These are phyloP conservation scores for Candida hungchunana DNA, from an alignment of 805 yeast species.

Conservation along the genomic window DNA sequence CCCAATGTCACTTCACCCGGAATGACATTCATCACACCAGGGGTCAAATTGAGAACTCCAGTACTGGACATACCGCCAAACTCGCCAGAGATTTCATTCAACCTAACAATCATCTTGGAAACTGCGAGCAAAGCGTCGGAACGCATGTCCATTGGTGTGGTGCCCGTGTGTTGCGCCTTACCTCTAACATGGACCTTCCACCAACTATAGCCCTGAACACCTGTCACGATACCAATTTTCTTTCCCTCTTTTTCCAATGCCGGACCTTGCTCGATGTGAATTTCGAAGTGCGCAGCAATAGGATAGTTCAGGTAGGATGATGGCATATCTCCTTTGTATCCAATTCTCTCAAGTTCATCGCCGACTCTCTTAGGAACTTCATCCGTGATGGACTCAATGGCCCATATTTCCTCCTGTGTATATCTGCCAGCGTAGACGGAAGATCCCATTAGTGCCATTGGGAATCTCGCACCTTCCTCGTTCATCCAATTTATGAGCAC, in stretches of 20 bases:
- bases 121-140: slow-evolving; percentile 59
- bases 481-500: slow-evolving; percentile 69
- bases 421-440: slow-evolving; percentile 61
- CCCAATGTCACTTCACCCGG: slow-evolving; percentile 59
- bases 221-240: slow-evolving; percentile 60
- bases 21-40: slow-evolving; percentile 63
- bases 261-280: slow-evolving; percentile 79
- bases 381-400: slow-evolving; percentile 51
- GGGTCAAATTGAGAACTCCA: slow-evolving; percentile 53
- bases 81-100: slow-evolving; percentile 50
- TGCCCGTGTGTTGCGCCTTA: slow-evolving; percentile 68
- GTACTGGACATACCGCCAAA: slow-evolving; percentile 53
- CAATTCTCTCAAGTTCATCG: slow-evolving; percentile 55
- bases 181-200: slow-evolving; percentile 52
- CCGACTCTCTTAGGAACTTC: slow-evolving; percentile 43
- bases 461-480: slow-evolving; percentile 77
- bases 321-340: slow-evolving; percentile 50
- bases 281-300: slow-evolving; percentile 64
- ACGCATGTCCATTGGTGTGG: slow-evolving; percentile 61
- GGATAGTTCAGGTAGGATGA: slow-evolving; percentile 49
- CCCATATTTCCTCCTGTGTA: slow-evolving; percentile 44
- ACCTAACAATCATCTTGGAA: slow-evolving; percentile 50
- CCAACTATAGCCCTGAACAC: slow-evolving; percentile 69
- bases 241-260: slow-evolving; percentile 52
- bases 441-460: slow-evolving; percentile 62